Conservation (phyloP, 2,329 filamentous ascomycete genomes). For the Penicillium italicum region DNA sequence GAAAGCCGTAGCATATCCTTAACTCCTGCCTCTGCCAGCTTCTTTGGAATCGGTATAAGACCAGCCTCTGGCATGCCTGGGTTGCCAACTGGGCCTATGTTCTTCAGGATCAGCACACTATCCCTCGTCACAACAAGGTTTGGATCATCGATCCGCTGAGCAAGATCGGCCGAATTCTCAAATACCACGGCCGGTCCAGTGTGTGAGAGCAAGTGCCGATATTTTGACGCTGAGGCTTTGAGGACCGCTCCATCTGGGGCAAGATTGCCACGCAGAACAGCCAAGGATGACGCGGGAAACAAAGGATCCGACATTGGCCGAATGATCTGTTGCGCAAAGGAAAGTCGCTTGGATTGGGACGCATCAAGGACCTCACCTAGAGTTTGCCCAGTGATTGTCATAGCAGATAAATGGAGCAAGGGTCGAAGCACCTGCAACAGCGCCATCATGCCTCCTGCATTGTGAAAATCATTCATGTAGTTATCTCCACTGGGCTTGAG, state of each 20-base stretch:
- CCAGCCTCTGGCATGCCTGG: conserved; percentile 54
- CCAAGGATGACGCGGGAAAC: conserved; percentile 45
- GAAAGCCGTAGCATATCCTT: conserved; percentile 53
- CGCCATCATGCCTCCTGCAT: conserved; percentile 51
- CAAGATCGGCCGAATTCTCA: conserved; percentile 47
- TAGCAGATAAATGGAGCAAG: conserved; percentile 46
- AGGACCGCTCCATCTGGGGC: conserved; percentile 49
- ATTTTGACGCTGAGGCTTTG: conserved; percentile 52
- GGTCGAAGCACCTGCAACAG: conserved; percentile 47
- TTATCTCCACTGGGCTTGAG: conserved; percentile 54
- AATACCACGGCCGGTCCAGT: conserved; percentile 49
- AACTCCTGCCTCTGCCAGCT: conserved; percentile 47
- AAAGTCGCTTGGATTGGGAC: conserved; percentile 42
- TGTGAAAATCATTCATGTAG: conserved; percentile 56
- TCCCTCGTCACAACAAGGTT: conserved; percentile 44
- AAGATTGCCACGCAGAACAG: conserved; percentile 48
- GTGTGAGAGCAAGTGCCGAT: conserved; percentile 44
- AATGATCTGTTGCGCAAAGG: conserved; percentile 44
- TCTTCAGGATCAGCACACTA: conserved; percentile 48
- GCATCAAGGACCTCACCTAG: conserved; percentile 46
- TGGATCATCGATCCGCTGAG: conserved; percentile 46
- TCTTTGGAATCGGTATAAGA: conserved; percentile 50
- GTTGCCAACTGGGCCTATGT: conserved; percentile 51
- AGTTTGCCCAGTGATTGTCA: conserved; percentile 48
- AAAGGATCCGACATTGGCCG: conserved; percentile 46